phyloP scores from a whole-genome alignment of 345 rosid genomes.

The Brassica carinata region DNA sequence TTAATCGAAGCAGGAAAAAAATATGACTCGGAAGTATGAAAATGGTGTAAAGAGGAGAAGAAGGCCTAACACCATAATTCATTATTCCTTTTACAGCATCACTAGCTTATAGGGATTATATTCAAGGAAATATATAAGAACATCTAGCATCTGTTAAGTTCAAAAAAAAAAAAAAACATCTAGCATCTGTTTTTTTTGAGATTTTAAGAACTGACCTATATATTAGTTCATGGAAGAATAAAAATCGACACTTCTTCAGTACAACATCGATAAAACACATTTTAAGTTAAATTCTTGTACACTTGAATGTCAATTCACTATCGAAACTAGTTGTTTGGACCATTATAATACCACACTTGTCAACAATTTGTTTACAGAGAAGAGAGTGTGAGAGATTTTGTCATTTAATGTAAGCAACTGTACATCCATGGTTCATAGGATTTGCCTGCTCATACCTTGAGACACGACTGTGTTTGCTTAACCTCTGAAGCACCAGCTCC shows the following conservation, averaged over 20 bases:
- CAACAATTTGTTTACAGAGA: slow-evolving; percentile 7
- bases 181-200: background rate
- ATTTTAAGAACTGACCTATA: background rate
- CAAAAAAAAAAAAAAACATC: too few species aligned
- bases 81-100: too few species aligned
- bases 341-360: background rate
- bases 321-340: slow-evolving; percentile 3
- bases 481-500: slow-evolving; percentile 60
- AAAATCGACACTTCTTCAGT: background rate
- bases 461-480: slow-evolving; percentile 62
- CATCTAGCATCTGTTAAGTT: background rate
- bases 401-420: slow-evolving; percentile 84
- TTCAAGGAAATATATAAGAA: too few species aligned
- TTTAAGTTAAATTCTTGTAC: background rate
- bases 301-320: slow-evolving; percentile 4
- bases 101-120: too few species aligned
- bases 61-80: too few species aligned
- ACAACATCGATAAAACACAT: background rate
- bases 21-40: too few species aligned
- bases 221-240: background rate
- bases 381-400: background rate
- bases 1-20: too few species aligned
- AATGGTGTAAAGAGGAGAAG: too few species aligned
- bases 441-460: slow-evolving; percentile 67
- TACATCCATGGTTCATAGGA: slow-evolving; percentile 84